phyloP scores from a whole-genome alignment of 176 grass and related monocot genomes.

The Phyllostachys edulis region DNA sequence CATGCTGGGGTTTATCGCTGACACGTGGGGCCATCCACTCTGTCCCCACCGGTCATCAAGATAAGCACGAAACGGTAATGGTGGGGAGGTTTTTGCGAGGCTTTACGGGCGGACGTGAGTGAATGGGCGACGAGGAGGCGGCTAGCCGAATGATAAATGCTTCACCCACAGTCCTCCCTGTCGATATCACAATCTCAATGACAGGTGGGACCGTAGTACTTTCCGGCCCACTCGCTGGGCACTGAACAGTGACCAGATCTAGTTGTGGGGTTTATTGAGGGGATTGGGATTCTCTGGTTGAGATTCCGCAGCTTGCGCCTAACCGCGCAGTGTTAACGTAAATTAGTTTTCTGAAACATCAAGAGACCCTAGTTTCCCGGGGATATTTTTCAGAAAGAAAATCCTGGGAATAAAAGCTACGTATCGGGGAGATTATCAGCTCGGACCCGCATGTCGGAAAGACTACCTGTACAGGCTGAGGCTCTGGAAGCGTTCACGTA shows the following conservation, averaged over 20 bases:
- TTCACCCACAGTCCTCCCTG: background rate
- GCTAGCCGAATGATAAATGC: conserved; percentile 30
- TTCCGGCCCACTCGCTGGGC: background rate
- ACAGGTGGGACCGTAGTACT: background rate
- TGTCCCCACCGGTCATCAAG: conserved; percentile 14
- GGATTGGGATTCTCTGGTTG: conserved; percentile 6
- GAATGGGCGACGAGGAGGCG: background rate
- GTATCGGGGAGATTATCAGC: no score
- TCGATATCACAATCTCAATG: fast-evolving
- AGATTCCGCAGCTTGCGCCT: background rate
- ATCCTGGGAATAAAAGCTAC: background rate
- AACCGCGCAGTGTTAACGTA: background rate
- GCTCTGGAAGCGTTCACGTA: background rate
- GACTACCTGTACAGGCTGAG: background rate
- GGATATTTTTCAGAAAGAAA: background rate
- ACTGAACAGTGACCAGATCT: background rate
- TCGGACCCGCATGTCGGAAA: background rate
- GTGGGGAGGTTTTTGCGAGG: conserved; percentile 12
- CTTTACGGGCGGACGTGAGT: conserved; percentile 14
- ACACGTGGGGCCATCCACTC: fast-evolving
- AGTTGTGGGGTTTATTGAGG: background rate
- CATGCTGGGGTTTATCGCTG: background rate
- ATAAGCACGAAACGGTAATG: background rate
- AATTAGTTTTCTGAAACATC: background rate
- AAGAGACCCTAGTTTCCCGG: background rate